These are phyloP conservation scores for Cyclaneusma minus DNA, from an alignment of 2,329 filamentous ascomycete genomes.

Conservation along the genomic window DNA sequence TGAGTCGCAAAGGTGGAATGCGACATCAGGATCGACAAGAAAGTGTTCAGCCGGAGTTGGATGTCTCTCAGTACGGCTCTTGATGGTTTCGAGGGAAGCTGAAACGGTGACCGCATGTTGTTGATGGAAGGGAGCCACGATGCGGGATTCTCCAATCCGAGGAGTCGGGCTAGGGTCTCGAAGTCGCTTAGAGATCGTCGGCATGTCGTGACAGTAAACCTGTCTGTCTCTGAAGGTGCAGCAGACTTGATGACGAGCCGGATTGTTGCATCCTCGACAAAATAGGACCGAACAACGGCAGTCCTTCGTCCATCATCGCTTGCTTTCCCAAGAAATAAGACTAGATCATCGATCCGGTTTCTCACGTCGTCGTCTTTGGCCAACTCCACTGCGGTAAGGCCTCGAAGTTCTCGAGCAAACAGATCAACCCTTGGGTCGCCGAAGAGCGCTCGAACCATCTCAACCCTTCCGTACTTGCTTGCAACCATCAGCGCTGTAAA, in stretches of 20 bases:
- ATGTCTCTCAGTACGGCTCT: constrained; percentile 74
- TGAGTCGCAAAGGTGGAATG: constrained; percentile 92
- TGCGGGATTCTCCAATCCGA: constrained; percentile 80
- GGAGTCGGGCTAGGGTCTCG: constrained; percentile 70
- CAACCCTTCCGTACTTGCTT: constrained; percentile 91
- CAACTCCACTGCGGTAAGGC: constrained; percentile 85
- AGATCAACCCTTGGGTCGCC: constrained; percentile 77
- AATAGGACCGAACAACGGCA: constrained; percentile 86
- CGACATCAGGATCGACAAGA: constrained; percentile 69
- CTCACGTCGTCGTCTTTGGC: constrained; percentile 96
- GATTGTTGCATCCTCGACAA: constrained; percentile 90
- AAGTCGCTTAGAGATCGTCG: constrained; percentile 79
- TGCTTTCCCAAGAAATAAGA: constrained; percentile 61
- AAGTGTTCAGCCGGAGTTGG: constrained; percentile 73
- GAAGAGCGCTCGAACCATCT: constrained; percentile 81
- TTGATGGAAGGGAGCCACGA: constrained; percentile 80
- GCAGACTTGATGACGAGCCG: constrained; percentile 90
- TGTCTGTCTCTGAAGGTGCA: constrained; percentile 64
- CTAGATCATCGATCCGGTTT: constrained; percentile 89
- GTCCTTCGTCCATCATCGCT: constrained; percentile 70
- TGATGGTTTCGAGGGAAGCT: constrained; percentile 85
- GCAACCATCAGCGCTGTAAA: constrained; percentile 97
- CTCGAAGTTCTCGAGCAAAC: constrained; percentile 67
- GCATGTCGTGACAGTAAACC: constrained; percentile 89
- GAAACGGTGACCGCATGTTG: constrained; percentile 72